These are phyloP conservation scores for Sparassis latifolia DNA, from an alignment of 1,284 basidiomycete genomes.

Conservation along the genomic window DNA sequence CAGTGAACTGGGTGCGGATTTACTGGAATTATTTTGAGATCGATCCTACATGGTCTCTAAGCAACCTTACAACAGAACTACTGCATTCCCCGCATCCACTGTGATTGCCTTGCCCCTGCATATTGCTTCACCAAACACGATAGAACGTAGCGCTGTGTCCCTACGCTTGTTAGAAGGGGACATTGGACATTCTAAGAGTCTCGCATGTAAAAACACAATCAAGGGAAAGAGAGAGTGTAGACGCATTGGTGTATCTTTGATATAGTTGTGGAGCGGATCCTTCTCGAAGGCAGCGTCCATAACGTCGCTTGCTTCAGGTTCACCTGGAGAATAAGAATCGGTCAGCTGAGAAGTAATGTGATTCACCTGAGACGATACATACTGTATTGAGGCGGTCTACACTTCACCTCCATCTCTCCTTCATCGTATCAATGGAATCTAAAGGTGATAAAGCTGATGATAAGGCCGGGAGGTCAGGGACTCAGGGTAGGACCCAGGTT, in stretches of 20 bases:
- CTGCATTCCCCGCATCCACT: slow-evolving; percentile 1
- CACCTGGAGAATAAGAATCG: neutral
- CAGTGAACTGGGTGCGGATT: neutral
- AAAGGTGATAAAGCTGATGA: too few species aligned
- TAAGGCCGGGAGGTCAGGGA: too few species aligned
- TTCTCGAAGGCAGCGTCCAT: neutral
- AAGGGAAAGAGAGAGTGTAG: neutral
- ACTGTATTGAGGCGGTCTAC: neutral
- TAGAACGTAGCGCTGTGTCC: neutral
- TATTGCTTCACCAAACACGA: neutral
- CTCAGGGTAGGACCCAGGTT: too few species aligned
- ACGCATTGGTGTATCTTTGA: slow-evolving; percentile 1
- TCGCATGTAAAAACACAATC: neutral
- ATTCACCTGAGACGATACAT: neutral
- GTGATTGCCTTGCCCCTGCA: neutral
- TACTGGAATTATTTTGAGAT: neutral
- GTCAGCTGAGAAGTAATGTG: neutral
- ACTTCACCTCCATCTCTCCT: neutral
- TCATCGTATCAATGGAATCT: too few species aligned
- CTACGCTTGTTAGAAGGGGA: too few species aligned
- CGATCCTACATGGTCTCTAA: neutral
- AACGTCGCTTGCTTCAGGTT: neutral
- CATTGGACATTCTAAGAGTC: neutral
- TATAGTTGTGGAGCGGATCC: neutral
- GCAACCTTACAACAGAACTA: slow-evolving; percentile 1